phyloP scores from a whole-genome alignment of 2,329 filamentous ascomycete species.

The Calonectria multiphialidica region DNA sequence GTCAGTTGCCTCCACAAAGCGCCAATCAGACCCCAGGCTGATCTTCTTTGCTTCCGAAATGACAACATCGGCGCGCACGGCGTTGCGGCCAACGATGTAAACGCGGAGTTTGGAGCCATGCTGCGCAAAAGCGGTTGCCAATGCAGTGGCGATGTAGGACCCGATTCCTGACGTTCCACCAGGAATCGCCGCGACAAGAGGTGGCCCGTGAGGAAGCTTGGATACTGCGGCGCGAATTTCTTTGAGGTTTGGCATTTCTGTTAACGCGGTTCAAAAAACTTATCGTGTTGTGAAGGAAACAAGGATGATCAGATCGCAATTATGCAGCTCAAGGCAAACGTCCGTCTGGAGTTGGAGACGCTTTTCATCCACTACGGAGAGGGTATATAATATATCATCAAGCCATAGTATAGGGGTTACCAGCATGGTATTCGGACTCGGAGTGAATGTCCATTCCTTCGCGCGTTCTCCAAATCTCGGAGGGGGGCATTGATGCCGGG shows the following conservation, averaged over 20 bases:
- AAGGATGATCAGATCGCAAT: not conserved
- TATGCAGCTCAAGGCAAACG: no score
- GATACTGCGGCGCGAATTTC: not conserved
- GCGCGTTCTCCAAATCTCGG: no score
- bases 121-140: not conserved
- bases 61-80: not conserved
- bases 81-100: not conserved
- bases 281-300: not conserved
- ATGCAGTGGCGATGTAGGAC: not conserved
- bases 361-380: no score
- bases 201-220: not conserved
- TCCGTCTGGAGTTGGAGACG: no score
- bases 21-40: not conserved
- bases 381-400: no score
- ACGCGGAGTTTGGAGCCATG: not conserved
- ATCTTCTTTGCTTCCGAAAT: not conserved
- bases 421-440: not conserved
- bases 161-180: not conserved
- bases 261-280: no score
- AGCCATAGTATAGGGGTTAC: no score
- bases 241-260: not conserved
- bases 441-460: no score
- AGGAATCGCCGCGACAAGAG: not conserved
- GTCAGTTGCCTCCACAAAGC: not conserved
- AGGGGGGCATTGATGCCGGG: no score